Base-by-base conservation (phyloP, 768 basidiomycete genomes). In the Calocybe indica region DNA sequence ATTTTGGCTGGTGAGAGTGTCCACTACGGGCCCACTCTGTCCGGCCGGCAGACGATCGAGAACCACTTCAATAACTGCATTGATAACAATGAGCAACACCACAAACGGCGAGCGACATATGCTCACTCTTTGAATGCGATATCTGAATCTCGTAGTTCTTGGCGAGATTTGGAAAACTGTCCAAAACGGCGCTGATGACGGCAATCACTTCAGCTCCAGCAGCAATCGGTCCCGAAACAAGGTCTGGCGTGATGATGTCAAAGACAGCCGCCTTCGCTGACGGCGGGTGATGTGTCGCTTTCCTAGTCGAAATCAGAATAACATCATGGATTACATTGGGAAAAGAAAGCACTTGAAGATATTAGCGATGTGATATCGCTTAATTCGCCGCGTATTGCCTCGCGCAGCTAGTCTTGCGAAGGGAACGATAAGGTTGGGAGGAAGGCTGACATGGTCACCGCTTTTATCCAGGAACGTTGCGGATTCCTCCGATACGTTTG, bases 341-440 rank as follows among this genome's bases (percentile, higher is more conserved):
- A 13, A 34, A 33, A 8, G 5, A 14, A 63, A 70, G 35, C 55
- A 86, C 88, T 74, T 83, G 61, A 80, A 92, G 9, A 84, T 79
- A 52, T 88, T 81, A 33, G 80, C 74, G 44, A 92, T 79, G 62
- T 90, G 84, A 63, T 82, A 92, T 7, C 91, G 78, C 62, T 93
- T 93, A 60, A 93, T 90, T 36, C 91, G 70, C 51, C 74, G 77
- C 41, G 75, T 69, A 34, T 75, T 76, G 2, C 70, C 75, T 45
- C 83, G 73, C 2, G 84, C 89, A n/a, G 90, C 90, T 37, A 87
- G 65, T 46, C 89, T 77, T n/a, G 91, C 88, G 55, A 92, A 92
- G 0, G 86, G 83, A 10, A 83, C 69, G 15, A 92, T 69, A 4
- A 82, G 75, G 54, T 88, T 83, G 51, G 80, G 81, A 0, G 90